Base-by-base conservation (phyloP, 495 filamentous ascomycete genomes). In the Rhizodiscina lignyota region DNA sequence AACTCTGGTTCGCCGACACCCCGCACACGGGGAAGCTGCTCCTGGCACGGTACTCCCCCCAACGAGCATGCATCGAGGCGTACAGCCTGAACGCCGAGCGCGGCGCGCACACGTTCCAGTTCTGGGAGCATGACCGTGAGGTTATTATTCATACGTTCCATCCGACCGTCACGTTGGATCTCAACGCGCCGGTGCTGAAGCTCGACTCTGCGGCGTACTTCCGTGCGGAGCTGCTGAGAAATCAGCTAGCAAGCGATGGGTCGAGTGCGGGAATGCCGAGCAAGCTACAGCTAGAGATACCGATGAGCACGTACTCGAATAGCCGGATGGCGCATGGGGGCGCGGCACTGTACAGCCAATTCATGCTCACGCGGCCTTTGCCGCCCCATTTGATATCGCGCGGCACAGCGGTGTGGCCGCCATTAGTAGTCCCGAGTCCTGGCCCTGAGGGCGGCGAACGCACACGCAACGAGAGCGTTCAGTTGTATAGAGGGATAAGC, bases 1-100 rank as follows among this genome's bases (percentile, higher is more conserved):
- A 80, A 55, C 54, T 96, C 27, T 96, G 87, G 87, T 84, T 91
- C 46, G 67, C 71, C 21, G 84, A 94, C 54, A 64, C 52, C 18
- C 63, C 69, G n/a, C 57, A 72, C 19, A 65, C 59, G 0, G 85
- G 85, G 0, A 75, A 73, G 34, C 48, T 94, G 22, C 63, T 91
- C 16, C 50, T 92, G 15, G 62, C 69, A 19, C 72, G 77, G 0
- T 94, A 84, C 46, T 72, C 91, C 50, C 60, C 72, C 15, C 61
- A 68, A 13, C 59, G 68, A 11, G 79, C 76, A 8, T 73, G 74
- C 39, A 91, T 96, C 37, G 81, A 86, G 49, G 81, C 69, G 20
- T 83, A 84, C 54, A 69, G 73, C n/a, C 55, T 94, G 0, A 57
- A 84, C 5, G 82, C 79, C 12, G 61, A 72, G 31, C 62, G 72